phyloP scores from a whole-genome alignment of 2,329 filamentous ascomycete genomes.

The Colletotrichum costaricense region DNA sequence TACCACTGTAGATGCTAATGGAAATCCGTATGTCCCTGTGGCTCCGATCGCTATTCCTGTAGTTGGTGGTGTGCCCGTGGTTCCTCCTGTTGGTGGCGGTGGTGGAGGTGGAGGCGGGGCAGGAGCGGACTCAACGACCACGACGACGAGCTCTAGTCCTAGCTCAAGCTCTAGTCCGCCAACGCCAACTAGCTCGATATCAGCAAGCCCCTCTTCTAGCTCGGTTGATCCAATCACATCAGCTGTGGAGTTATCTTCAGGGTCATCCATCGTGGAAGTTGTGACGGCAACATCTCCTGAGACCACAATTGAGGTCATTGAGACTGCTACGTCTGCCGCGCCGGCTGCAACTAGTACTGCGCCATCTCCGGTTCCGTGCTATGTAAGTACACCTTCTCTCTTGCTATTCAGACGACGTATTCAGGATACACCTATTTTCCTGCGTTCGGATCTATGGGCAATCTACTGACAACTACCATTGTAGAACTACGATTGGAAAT shows the following conservation, averaged over 20 bases:
- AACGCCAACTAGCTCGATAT: background rate
- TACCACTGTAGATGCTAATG: background rate
- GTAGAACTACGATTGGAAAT: background rate
- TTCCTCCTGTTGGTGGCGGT: background rate
- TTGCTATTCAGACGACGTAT: background rate
- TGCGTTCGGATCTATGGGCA: too few relatives aligned
- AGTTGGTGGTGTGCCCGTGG: background rate
- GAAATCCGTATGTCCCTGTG: conserved; percentile 8
- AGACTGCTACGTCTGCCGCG: background rate
- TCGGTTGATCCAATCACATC: background rate
- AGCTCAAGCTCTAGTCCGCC: background rate
- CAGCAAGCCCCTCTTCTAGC: background rate
- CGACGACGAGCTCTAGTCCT: background rate
- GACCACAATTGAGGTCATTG: background rate
- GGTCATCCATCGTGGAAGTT: background rate
- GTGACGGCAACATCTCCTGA: background rate
- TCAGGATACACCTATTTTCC: background rate
- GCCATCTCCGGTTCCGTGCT: conserved; percentile 14
- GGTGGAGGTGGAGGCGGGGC: conserved; percentile 6
- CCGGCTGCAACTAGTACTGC: background rate
- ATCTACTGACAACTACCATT: background rate
- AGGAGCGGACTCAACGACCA: background rate
- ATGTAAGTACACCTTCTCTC: conserved; percentile 4
- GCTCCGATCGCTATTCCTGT: background rate
- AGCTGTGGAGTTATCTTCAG: background rate